Evolutionary conservation across 768 basidiomycete genomes (phyloP).

Genomic region (Rhodosporidiobolus sp.): DNA sequence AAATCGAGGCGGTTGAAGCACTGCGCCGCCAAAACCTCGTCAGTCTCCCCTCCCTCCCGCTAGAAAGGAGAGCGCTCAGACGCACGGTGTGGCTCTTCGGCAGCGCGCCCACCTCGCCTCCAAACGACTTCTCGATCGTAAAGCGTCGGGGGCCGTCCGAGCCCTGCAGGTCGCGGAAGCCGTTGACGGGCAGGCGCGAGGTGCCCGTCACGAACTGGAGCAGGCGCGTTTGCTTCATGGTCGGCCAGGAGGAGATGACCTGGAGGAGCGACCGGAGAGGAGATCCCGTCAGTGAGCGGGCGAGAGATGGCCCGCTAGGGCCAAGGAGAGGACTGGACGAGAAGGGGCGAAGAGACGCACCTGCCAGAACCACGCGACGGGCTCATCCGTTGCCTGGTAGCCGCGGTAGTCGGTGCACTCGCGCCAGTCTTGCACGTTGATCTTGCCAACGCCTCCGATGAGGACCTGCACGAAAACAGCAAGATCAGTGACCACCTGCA

Average conservation of each 20-base stretch:
- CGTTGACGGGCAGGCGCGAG: constrained; percentile 85
- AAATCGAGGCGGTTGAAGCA: constrained; percentile 97
- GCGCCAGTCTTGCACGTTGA: constrained; percentile 76
- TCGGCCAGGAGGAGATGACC: constrained; percentile 82
- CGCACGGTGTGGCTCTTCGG: constrained; percentile 82
- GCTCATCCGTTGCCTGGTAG: constrained; percentile 81
- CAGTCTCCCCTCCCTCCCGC: not conserved
- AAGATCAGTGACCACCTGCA: not conserved
- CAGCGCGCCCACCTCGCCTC: constrained; percentile 69
- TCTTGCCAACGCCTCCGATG: constrained; percentile 99
- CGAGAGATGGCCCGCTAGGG: not conserved
- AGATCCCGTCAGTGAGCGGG: too few species aligned
- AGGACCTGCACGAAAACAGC: constrained; percentile 56
- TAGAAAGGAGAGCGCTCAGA: not conserved
- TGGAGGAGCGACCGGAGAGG: too few species aligned
- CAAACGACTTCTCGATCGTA: constrained; percentile 95
- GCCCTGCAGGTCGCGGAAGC: constrained; percentile 97
- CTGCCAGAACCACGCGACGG: constrained; percentile 98
- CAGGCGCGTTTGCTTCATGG: constrained; percentile 91
- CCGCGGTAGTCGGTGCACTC: constrained; percentile 98
- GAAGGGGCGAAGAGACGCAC: not conserved
- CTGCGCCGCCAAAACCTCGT: not conserved
- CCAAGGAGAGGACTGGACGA: not conserved
- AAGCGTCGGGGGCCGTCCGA: constrained; percentile 94
- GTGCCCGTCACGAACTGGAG: constrained; percentile 73